These are phyloP conservation scores for Nannochloropsis oceanica DNA, from an alignment of 108 stramenopile species.

Conservation along the genomic window DNA sequence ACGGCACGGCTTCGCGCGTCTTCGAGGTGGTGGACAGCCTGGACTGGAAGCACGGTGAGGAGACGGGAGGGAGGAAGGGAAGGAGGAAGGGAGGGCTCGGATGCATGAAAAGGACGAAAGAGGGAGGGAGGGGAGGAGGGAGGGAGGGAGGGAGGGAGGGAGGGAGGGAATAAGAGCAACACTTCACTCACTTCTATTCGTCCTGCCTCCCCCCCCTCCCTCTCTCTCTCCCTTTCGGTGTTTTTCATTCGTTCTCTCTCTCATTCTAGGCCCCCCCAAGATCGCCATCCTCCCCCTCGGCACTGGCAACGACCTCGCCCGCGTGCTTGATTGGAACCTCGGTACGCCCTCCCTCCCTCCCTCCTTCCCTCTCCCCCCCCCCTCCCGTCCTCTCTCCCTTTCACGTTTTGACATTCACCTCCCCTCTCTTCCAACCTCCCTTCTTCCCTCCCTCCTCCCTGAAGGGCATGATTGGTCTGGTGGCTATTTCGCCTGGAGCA, in stretches of 20 bases:
- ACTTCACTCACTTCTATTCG: too few species aligned
- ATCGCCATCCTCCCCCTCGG: not conserved
- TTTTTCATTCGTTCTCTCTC: too few species aligned
- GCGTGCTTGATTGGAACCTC: not conserved
- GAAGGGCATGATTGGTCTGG: not conserved
- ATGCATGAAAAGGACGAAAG: too few species aligned
- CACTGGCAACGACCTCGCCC: not conserved
- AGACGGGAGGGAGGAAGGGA: too few species aligned
- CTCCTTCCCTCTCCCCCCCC: not conserved
- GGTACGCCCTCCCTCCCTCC: not conserved
- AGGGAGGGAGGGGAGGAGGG: too few species aligned
- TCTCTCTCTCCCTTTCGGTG: not conserved
- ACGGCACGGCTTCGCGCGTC: not conserved
- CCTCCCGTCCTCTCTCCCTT: not conserved
- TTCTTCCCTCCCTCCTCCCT: not conserved
- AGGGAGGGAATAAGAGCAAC: not conserved
- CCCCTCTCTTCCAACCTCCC: not conserved
- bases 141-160: not conserved
- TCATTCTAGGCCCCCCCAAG: not conserved
- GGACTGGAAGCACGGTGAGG: not conserved
- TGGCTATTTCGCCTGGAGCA: not conserved
- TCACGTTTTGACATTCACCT: not conserved
- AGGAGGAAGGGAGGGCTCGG: too few species aligned
- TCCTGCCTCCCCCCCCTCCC: not conserved
- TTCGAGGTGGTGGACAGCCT: not conserved